Percentiles rank a stretch among this genome's conserved stretches.
Conservation (phyloP, 257 asterid genomes). For the Nicotiana benthamiana region DNA sequence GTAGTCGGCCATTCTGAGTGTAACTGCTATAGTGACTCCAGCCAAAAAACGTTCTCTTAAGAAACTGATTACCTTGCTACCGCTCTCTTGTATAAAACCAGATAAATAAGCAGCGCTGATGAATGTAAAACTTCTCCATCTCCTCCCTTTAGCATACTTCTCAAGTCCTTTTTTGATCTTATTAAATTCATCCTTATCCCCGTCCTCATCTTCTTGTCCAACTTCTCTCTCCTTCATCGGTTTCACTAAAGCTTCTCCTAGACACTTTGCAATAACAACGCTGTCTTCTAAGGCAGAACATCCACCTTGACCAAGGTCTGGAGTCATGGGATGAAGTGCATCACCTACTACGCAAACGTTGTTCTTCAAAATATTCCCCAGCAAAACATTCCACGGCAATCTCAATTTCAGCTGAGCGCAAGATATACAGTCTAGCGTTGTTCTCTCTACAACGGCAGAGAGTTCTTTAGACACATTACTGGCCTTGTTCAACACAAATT, state of each 20-base stretch:
- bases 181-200: slow-evolving; percentile 11
- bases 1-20: slow-evolving; percentile 31
- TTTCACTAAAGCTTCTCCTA: slow-evolving; percentile 27
- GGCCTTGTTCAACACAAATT: slow-evolving; percentile 39
- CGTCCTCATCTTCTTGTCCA: background rate
- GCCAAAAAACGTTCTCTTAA: slow-evolving; percentile 38
- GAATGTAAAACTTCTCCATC: slow-evolving; percentile 70
- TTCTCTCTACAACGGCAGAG: slow-evolving; percentile 35
- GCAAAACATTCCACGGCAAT: slow-evolving; percentile 52
- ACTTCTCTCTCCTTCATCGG: background rate
- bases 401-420: slow-evolving; percentile 41
- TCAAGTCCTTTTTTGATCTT: slow-evolving; percentile 30
- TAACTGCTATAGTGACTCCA: slow-evolving; percentile 14
- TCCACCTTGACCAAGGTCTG: slow-evolving; percentile 79
- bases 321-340: slow-evolving; percentile 85
- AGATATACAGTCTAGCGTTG: slow-evolving; percentile 35
- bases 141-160: slow-evolving; percentile 44
- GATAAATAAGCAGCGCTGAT: slow-evolving; percentile 41
- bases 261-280: slow-evolving; percentile 53
- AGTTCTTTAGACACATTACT: slow-evolving; percentile 23
- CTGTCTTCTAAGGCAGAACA: slow-evolving; percentile 69
- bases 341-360: slow-evolving; percentile 63
- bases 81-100: slow-evolving; percentile 53
- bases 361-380: slow-evolving; percentile 33
- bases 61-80: slow-evolving; percentile 32